Evolutionary conservation across 2,329 filamentous ascomycete genomes (phyloP).

Genomic region (Aureobasidium leucospermi): DNA sequence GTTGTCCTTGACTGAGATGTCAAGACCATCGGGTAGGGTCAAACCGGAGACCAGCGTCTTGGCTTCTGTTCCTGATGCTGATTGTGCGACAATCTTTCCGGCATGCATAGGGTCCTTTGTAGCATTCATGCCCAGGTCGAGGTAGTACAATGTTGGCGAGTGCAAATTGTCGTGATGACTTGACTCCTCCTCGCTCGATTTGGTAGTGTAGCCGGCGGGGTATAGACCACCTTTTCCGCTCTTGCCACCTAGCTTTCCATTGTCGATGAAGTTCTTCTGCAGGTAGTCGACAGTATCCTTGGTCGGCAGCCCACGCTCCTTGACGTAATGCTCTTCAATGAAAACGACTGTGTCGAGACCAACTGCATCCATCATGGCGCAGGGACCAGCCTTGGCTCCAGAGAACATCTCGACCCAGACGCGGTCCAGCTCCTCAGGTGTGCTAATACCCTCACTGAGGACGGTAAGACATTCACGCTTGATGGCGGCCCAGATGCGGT

Average conservation of each 20-base stretch:
- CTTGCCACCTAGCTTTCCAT: constrained; percentile 40
- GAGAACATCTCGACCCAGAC: constrained; percentile 38
- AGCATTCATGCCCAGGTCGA: background rate
- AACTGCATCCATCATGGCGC: constrained; percentile 41
- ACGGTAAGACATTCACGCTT: constrained; percentile 47
- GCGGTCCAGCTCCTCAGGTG: constrained; percentile 43
- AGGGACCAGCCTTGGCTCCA: constrained; percentile 24
- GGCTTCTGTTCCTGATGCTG: constrained; percentile 45
- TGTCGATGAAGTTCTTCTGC: constrained; percentile 36
- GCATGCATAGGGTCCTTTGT: constrained; percentile 35
- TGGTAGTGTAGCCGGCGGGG: background rate
- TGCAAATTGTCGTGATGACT: constrained; percentile 4
- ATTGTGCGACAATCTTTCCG: constrained; percentile 49
- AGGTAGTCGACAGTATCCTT: constrained; percentile 40
- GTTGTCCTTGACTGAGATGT: constrained; percentile 32
- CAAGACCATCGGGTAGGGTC: constrained; percentile 38
- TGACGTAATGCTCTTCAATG: constrained; percentile 48
- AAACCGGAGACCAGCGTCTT: constrained; percentile 49
- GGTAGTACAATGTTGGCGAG: background rate
- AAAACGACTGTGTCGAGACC: constrained; percentile 48
- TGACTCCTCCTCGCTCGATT: background rate
- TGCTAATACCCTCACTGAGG: constrained; percentile 43
- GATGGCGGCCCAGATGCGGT: constrained; percentile 50
- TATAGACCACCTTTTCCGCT: constrained; percentile 17
- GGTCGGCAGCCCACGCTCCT: constrained; percentile 38